A percentile compares a stretch with the other conserved stretches of the same genome.
Evolutionary conservation across 2,329 filamentous ascomycete genomes (phyloP).

Genomic region (Aspergillus fumigatus): DNA sequence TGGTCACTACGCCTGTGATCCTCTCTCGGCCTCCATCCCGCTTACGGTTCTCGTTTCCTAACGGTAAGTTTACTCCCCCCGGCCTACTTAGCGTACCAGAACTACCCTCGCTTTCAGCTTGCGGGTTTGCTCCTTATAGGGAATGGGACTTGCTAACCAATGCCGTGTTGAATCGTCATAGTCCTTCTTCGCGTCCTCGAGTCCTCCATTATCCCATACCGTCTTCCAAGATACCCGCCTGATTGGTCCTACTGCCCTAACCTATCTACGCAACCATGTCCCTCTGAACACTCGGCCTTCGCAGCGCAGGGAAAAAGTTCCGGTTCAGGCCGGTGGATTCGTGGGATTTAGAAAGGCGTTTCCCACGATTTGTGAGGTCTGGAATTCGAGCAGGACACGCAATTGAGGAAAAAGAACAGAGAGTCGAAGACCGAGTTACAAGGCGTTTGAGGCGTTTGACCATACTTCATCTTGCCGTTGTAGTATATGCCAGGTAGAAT

Average conservation of each 20-base stretch:
- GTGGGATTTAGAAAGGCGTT: conserved; percentile 15
- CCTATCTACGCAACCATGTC: conserved; percentile 22
- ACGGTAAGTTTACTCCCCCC: conserved; percentile 18
- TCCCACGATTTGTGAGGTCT: conserved; percentile 4
- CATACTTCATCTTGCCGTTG: not conserved
- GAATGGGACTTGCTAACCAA: conserved; percentile 2
- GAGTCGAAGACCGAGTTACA: conserved; percentile 1
- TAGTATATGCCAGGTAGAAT: not conserved
- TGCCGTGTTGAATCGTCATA: conserved; percentile 4
- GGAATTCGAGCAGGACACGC: conserved; percentile 7
- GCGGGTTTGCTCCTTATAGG: conserved; percentile 8
- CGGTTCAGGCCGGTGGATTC: conserved; percentile 19
- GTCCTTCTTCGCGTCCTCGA: conserved; percentile 10
- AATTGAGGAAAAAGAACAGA: conserved; percentile 1
- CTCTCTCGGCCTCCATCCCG: conserved; percentile 8
- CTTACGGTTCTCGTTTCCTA: conserved; percentile 7
- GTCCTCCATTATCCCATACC: conserved; percentile 6
- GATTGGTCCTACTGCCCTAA: conserved; percentile 3
- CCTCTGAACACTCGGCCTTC: conserved; percentile 20
- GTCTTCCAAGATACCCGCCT: conserved; percentile 8
- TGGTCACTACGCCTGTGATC: conserved; percentile 8
- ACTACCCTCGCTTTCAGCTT: conserved; percentile 7
- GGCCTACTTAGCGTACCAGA: conserved; percentile 17
- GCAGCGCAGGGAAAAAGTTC: conserved; percentile 11
- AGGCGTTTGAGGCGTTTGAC: conserved; percentile 7